Evolutionary conservation across 108 stramenopile genomes (phyloP), one percentile per base, ranked within the genome.

Genomic region (Nitzschia putrida): DNA sequence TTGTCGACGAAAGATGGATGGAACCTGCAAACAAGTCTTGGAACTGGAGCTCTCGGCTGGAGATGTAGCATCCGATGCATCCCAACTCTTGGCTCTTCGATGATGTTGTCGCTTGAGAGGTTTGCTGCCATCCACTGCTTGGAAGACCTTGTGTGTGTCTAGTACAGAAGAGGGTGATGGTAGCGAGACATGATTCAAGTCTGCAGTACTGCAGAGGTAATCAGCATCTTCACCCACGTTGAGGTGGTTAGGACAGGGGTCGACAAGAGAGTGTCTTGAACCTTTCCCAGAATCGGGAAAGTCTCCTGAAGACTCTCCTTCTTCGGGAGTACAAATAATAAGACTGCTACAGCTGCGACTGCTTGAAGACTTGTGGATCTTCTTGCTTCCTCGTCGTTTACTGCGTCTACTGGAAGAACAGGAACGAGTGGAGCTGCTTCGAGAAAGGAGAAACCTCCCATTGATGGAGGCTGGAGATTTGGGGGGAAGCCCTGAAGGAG

Each of bases 1-100:
- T 21, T 72, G 71, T 16, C 71, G 61, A 18, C 63, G 71, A 6
- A 72, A 51, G 34, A 72, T 44, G 13, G 61, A 53, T 8, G 71
- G 61, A 0, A 68, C 39, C 14, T 49, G 29, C 23, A 72, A 34
- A 34, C 63, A 72, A 18, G 63, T 41, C 29, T 72, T 72, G 9
- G 63, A 23, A 34, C 51, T 40, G 13, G 40, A 41, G 12, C 53
- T 52, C 43, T 54, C 54, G 37, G 38, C 21, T 8, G 44, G 8
- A 1, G 25, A 34, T 0, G 39, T 14, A 51, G 8, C 14, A 0
- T 39, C 47, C 9, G 11, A 11, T 2, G 57, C 53, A 52, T 74
- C 65, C 73, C 64, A 74, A 24, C 65, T 74, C 39, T 53, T 37
- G 16, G 26, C 44, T 21, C 65, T 53, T 20, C 37, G 64, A 66